A percentile compares a stretch with the other conserved stretches of the same genome.
These are phyloP conservation scores for Leccinum imitatum DNA, from an alignment of 768 basidiomycete genomes.

Conservation along the genomic window DNA sequence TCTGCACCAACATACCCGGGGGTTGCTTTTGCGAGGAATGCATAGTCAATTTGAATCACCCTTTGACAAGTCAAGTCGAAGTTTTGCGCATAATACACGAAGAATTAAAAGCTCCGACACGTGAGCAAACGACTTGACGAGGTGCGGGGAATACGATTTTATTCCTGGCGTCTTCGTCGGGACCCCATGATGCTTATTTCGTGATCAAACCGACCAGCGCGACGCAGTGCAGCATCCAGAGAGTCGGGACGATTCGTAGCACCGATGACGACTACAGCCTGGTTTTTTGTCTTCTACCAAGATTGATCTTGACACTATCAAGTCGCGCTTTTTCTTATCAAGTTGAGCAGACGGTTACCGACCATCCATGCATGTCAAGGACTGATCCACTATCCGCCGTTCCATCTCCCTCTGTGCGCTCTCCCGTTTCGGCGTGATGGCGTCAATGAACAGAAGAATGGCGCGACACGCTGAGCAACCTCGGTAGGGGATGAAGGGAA, in stretches of 20 bases:
- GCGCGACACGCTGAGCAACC: conserved; percentile 69
- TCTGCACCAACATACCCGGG: conserved; percentile 99
- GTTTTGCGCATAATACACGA: conserved; percentile 77
- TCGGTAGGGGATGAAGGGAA: background rate
- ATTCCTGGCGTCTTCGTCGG: conserved; percentile 85
- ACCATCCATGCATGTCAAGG: conserved; percentile 99
- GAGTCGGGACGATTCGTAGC: conserved; percentile 97
- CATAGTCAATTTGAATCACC: conserved; percentile 81
- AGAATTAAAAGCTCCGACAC: conserved; percentile 61
- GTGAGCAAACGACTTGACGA: background rate
- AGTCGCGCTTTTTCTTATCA: background rate
- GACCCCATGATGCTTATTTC: conserved; percentile 90
- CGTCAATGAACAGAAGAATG: conserved; percentile 93
- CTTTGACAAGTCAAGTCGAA: conserved; percentile 55
- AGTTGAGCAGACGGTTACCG: conserved; percentile 19
- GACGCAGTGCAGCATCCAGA: conserved; percentile 86
- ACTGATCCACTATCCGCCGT: conserved; percentile 93
- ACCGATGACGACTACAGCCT: conserved; percentile 91
- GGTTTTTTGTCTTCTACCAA: conserved; percentile 92
- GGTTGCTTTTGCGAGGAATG: conserved; percentile 82
- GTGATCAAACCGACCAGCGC: conserved; percentile 95
- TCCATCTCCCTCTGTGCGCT: conserved; percentile 99
- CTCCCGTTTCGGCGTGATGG: conserved; percentile 96
- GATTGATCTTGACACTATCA: conserved; percentile 72
- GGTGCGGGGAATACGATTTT: conserved; percentile 53